These are phyloP conservation scores for Auricularia sp. DNA, from an alignment of 768 basidiomycete species.

Conservation along the genomic window DNA sequence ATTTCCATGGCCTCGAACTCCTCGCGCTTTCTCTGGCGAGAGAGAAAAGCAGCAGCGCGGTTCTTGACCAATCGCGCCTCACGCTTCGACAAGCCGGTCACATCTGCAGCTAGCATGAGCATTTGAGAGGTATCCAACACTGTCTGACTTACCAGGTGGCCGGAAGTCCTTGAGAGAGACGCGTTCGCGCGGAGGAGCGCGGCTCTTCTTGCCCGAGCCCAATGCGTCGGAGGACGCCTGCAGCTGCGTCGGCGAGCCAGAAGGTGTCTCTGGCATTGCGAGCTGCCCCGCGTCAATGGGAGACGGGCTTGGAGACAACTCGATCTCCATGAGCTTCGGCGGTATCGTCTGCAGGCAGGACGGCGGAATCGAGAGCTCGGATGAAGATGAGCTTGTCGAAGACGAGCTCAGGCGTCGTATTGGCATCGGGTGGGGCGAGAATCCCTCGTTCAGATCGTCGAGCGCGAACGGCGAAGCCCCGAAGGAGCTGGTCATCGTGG, in stretches of 20 bases:
- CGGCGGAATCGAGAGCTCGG: not conserved
- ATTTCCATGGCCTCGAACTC: slow-evolving; percentile 88
- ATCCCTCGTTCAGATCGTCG: not conserved
- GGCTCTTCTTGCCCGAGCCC: not conserved
- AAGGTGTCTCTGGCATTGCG: not conserved
- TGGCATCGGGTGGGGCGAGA: not conserved
- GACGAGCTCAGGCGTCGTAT: not conserved
- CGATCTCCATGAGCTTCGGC: not conserved
- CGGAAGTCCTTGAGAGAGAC: slow-evolving; percentile 71
- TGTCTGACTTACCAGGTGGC: slow-evolving; percentile 37
- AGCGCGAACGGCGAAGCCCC: not conserved
- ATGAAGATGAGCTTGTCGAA: not conserved
- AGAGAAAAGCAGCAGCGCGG: slow-evolving; percentile 84
- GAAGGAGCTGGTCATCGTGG: not conserved
- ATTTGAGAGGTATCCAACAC: too few species aligned
- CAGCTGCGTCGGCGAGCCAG: not conserved
- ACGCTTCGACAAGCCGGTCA: slow-evolving; percentile 77
- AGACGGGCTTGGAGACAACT: not conserved
- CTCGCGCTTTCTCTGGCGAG: slow-evolving; percentile 82
- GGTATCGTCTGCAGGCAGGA: not conserved
- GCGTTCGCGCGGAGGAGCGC: slow-evolving; percentile 27
- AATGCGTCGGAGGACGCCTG: not conserved
- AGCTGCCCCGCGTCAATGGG: not conserved
- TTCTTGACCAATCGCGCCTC: slow-evolving; percentile 89
- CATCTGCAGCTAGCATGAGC: slow-evolving; percentile 36